phyloP scores from a whole-genome alignment of 805 yeast species.

The Kodamaea jinghongensis region DNA sequence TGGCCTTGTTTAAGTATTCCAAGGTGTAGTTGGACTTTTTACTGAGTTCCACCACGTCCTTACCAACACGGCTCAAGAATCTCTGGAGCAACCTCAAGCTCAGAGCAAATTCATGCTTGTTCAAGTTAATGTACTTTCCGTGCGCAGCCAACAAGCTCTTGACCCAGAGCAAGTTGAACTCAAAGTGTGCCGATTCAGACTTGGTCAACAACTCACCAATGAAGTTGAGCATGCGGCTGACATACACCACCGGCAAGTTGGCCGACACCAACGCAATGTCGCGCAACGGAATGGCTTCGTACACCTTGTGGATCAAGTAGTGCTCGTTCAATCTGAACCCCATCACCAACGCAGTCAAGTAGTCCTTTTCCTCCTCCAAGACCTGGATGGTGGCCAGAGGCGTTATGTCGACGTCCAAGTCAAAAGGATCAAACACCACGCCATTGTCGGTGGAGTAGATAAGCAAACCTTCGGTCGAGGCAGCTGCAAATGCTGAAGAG shows the following conservation, averaged over 20 bases:
- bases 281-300: slow-evolving; percentile 66
- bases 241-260: slow-evolving; percentile 76
- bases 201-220: slow-evolving; percentile 60
- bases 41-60: slow-evolving; percentile 60
- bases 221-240: slow-evolving; percentile 62
- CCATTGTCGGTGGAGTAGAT: slow-evolving; percentile 76
- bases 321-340: slow-evolving; percentile 87
- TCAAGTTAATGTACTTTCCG: slow-evolving; percentile 66
- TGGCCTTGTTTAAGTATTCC: slow-evolving; percentile 42
- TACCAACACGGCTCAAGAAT: slow-evolving; percentile 69
- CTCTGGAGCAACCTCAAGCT: slow-evolving; percentile 70
- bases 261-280: slow-evolving; percentile 66
- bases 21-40: slow-evolving; percentile 54
- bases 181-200: slow-evolving; percentile 72
- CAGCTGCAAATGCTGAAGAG: slow-evolving; percentile 86
- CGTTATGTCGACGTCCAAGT: slow-evolving; percentile 88
- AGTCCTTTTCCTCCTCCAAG: slow-evolving; percentile 53
- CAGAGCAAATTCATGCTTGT: slow-evolving; percentile 61
- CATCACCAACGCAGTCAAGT: slow-evolving; percentile 82
- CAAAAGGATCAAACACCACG: slow-evolving; percentile 87
- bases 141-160: slow-evolving; percentile 64
- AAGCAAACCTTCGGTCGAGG: slow-evolving; percentile 90
- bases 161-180: slow-evolving; percentile 82
- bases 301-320: slow-evolving; percentile 67
- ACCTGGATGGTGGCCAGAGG: slow-evolving; percentile 69